A percentile compares a stretch with the other conserved stretches of the same genome.
phyloP scores from a whole-genome alignment of 1,284 basidiomycete species.

The Phellopilus nigrolimitatus region DNA sequence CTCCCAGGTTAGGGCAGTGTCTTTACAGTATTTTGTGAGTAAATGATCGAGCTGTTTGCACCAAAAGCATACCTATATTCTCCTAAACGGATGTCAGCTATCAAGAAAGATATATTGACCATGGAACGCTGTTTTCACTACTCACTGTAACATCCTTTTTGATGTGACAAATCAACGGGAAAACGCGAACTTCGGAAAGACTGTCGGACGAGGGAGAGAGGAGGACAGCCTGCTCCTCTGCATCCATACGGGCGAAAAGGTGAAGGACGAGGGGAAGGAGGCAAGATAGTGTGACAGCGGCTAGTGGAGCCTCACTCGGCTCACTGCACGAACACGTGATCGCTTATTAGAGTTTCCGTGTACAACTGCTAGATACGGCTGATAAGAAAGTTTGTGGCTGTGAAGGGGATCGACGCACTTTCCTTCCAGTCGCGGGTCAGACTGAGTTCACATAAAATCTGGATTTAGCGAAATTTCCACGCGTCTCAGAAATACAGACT shows the following conservation, averaged over 20 bases:
- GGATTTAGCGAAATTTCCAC: too few species aligned
- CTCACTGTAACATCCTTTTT: slow-evolving; percentile 66
- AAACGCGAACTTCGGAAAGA: slow-evolving; percentile 62
- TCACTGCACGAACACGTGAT: too few species aligned
- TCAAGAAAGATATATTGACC: slow-evolving; percentile 11
- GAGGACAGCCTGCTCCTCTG: slow-evolving; percentile 41
- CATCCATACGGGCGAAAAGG: slow-evolving; percentile 39
- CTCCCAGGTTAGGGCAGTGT: slow-evolving; percentile 80
- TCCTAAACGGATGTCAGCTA: slow-evolving; percentile 36
- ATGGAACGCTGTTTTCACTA: slow-evolving; percentile 20
- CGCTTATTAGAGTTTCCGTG: too few species aligned
- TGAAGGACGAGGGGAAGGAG: not conserved
- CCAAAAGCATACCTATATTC: slow-evolving; percentile 43
- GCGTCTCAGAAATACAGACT: too few species aligned
- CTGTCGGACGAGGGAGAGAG: slow-evolving; percentile 53
- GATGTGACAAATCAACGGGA: slow-evolving; percentile 67
- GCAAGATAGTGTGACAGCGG: too few species aligned
- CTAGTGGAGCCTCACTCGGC: too few species aligned
- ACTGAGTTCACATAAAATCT: too few species aligned
- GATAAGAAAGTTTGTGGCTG: too few species aligned
- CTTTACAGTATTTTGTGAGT: slow-evolving; percentile 36
- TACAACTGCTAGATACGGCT: too few species aligned
- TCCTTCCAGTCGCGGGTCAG: too few species aligned
- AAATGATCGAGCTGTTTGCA: not conserved
- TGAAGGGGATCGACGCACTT: too few species aligned